Conservation (phyloP, 768 basidiomycete species). For the Strobilomyces echinocephalus region DNA sequence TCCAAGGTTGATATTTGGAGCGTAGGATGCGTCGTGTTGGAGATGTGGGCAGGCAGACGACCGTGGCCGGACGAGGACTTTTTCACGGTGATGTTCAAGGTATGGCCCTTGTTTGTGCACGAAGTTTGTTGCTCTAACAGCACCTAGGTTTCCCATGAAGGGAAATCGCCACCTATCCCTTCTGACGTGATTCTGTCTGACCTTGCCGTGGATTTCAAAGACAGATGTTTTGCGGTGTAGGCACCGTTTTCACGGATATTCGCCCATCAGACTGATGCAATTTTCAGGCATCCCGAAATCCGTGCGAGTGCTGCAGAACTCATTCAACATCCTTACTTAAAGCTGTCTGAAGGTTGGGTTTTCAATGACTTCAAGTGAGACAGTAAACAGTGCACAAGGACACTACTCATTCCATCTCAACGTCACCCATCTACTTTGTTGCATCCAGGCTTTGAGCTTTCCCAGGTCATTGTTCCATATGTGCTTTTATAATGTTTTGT, state of each 20-base stretch:
- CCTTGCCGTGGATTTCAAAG: constrained; percentile 80
- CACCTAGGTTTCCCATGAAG: constrained; percentile 73
- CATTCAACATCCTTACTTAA: constrained; percentile 73
- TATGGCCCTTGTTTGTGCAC: constrained; percentile 28
- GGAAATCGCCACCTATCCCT: constrained; percentile 85
- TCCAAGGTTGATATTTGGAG: constrained; percentile 99
- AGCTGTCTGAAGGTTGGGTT: constrained; percentile 65
- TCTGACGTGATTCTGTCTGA: constrained; percentile 70
- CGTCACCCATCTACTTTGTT: constrained; percentile 27
- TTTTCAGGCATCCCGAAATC: constrained; percentile 69
- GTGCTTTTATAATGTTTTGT: constrained; percentile 33
- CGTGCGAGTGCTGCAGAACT: constrained; percentile 78
- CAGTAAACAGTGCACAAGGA: constrained; percentile 13
- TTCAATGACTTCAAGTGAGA: constrained; percentile 52
- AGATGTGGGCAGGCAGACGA: constrained; percentile 97
- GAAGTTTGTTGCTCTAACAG: neutral
- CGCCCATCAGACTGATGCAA: neutral
- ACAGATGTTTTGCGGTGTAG: constrained; percentile 85
- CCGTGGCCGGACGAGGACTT: constrained; percentile 92
- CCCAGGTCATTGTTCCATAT: constrained; percentile 26
- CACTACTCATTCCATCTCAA: constrained; percentile 14
- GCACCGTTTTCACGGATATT: constrained; percentile 22
- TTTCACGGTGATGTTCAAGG: constrained; percentile 93
- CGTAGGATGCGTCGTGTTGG: constrained; percentile 95
- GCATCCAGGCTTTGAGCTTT: constrained; percentile 17